Evolutionary conservation across 2,329 filamentous ascomycete species (phyloP).

Genomic region (Hypoxylon sp.): DNA sequence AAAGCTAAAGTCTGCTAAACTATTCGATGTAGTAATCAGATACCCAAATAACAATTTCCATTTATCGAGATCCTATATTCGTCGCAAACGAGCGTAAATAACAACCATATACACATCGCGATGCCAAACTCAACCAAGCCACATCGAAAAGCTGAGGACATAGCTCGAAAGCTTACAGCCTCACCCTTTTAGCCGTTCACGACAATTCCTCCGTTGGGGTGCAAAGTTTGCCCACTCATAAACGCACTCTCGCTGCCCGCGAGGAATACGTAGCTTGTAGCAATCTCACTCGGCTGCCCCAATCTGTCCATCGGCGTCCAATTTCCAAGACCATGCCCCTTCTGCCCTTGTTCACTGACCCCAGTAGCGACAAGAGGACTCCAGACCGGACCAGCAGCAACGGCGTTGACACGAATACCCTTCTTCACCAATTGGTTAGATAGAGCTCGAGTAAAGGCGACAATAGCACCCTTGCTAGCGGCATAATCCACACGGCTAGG

Average conservation of each 20-base stretch:
- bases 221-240: conserved; percentile 76
- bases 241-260: conserved; percentile 79
- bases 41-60: not conserved
- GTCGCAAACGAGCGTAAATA: not conserved
- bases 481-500: conserved; percentile 85
- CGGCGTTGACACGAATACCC: not conserved
- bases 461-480: conserved; percentile 78
- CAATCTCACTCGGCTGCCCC: conserved; percentile 73
- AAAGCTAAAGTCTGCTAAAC: conserved; percentile 16
- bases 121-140: not conserved
- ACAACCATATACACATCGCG: not conserved
- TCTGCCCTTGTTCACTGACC: conserved; percentile 75
- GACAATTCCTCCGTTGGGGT: conserved; percentile 62
- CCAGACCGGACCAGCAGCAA: conserved; percentile 74
- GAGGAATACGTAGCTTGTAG: conserved; percentile 83
- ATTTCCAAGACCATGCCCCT: conserved; percentile 74
- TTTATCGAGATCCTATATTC: not conserved
- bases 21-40: conserved; percentile 4
- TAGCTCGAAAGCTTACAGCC: not conserved
- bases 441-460: conserved; percentile 81
- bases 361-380: conserved; percentile 74
- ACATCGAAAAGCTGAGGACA: not conserved
- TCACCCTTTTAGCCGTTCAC: conserved; percentile 59
- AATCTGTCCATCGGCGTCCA: conserved; percentile 69
- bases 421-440: conserved; percentile 73